Evolutionary conservation across 2,329 filamentous ascomycete species (phyloP).

Genomic region (Cordyceps farinosa): DNA sequence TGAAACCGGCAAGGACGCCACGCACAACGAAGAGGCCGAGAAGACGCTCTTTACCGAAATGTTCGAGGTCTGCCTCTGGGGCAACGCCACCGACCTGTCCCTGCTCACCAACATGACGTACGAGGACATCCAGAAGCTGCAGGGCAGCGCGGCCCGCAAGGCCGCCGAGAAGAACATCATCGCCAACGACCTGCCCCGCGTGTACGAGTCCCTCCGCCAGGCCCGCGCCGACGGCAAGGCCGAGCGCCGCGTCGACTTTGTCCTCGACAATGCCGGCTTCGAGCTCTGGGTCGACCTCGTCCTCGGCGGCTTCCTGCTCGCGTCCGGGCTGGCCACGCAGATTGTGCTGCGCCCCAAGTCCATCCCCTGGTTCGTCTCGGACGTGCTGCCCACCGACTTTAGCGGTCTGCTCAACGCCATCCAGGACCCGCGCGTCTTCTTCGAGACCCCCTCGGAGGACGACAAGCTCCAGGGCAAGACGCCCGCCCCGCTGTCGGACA

Average conservation of each 20-base stretch:
- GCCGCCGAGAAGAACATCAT: conserved; percentile 87
- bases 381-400: conserved; percentile 86
- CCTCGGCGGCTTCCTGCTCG: conserved; percentile 83
- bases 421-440: conserved; percentile 74
- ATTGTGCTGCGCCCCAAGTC: conserved; percentile 90
- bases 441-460: conserved; percentile 69
- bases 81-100: conserved; percentile 91
- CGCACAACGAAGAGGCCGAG: conserved; percentile 63
- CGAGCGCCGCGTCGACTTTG: conserved; percentile 82
- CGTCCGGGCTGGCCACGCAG: conserved; percentile 77
- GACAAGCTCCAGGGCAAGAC: conserved; percentile 53
- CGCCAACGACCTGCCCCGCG: conserved; percentile 73
- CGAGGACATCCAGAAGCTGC: conserved; percentile 94
- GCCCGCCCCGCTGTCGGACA: conserved; percentile 60
- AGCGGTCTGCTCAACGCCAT: conserved; percentile 75
- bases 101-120: conserved; percentile 86
- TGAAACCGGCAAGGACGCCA: conserved; percentile 47
- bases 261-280: conserved; percentile 96
- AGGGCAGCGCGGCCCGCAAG: conserved; percentile 83
- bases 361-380: conserved; percentile 97
- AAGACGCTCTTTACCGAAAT: conserved; percentile 83
- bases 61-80: conserved; percentile 96
- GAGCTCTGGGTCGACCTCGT: conserved; percentile 95
- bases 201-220: conserved; percentile 65
- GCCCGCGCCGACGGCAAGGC: conserved; percentile 60